Evolutionary conservation across 108 stramenopile species (phyloP), one percentile per base, ranked within the genome.

Genomic region (Heterococcus sp.): DNA sequence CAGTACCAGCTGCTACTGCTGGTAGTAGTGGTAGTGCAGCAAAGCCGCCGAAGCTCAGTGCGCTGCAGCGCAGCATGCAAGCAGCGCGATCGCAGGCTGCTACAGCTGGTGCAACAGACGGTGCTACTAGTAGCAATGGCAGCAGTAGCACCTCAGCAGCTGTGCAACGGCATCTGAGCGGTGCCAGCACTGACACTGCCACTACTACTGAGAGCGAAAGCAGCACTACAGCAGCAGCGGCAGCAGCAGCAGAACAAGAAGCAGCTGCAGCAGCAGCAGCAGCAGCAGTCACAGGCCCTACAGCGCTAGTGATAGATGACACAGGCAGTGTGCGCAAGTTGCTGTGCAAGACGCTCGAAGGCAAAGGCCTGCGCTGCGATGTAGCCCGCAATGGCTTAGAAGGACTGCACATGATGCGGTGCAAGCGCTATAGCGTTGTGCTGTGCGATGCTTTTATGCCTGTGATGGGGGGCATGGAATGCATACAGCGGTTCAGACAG

Each of bases 401-500:
- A 32, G 66, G 66, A 32, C 66, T 67, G 66, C 8, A 3, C 3
- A 3, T 3, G 66, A 3, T 67, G 66, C 66, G 21, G 3, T 4
- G 2, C 31, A 29, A 32, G 3, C 3, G 21, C 31, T 67, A 67
- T 32, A 11, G 3, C 66, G 66, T 67, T 3, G 66, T 67, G 8
- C 21, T 67, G 8, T 67, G 66, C 66, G 66, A 67, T 32, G 8
- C 21, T 3, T 11, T 11, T 32, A 67, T 67, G 66, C 66, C 66
- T 3, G 66, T 67, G 31, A 67, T 67, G 66, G 2, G 2, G 8
- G 66, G 66, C 66, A 11, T 67, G 8, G 66, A 67, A 32, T 67
- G 66, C 66, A 28, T 67, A 28, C 66, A 67, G 66, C 66, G 66
- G 31, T 67, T 67, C 66, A 29, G 66, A 3, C 66, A 67, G 8